Base-by-base conservation (phyloP, 371 early-diverging fungal species). In the Basidiobolus meristosporus region DNA sequence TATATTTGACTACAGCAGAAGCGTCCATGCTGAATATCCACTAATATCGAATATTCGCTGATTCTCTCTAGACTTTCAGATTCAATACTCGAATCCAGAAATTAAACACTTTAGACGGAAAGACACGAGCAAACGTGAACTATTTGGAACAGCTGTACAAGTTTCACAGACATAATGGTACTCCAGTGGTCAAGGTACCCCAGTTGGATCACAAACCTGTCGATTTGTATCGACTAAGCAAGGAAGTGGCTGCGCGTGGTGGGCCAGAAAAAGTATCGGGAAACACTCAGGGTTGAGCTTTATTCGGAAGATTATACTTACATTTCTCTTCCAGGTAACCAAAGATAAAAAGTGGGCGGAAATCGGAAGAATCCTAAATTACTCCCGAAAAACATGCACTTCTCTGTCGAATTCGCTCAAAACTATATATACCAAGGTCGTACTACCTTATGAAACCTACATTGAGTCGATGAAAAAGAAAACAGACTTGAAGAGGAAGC, bases 41-140 rank as follows among this genome's bases (percentile, higher is more conserved):
- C 17, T 6, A 15, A n/a, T 16, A 18, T 12, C 9, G 21, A 26
- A 26, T 11, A 19, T 19, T 28, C 14, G 18, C 7, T 28, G 5
- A 11, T 33, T n/a, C 6, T 2, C 22, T 26, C 18, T 64, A 91
- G 89, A 62, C 53, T 17, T 96, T 96, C 56, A 71, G 77, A 41
- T 92, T 96, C 59, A 62, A 68, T 34, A 88, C 95, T 18, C 69
- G 95, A 23, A 67, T 80, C 18, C 91, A 92, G 57, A 75, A 77
- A 50, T 68, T 96, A 19, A 91, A 88, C 57, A 71, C 76, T 19
- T 80, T 93, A 67, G 89, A 90, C 42, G 95, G 91, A 20, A 70
- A 73, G 47, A 84, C 88, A 4, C 66, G 93, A 32, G 66, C 78
- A 15, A 79, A 77, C 28, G 68, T 88, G 42, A 87, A 88, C 54